Base-by-base conservation (phyloP, 306 rosid genomes). In the Cicer judaicum region DNA sequence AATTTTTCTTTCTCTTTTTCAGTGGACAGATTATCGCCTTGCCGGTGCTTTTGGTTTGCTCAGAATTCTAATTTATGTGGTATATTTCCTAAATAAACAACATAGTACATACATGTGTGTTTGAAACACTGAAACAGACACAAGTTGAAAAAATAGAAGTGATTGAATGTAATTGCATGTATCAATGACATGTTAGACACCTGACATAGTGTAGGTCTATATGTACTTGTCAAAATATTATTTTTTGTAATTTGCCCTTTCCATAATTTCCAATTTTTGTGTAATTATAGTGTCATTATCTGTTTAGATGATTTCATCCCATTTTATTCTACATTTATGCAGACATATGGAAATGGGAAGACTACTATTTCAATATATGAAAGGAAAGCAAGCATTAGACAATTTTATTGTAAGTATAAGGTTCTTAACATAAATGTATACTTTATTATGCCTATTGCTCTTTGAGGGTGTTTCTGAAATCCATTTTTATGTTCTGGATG, bases 1-100 rank as follows among this genome's bases (percentile, higher is more conserved):
- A 19, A 60, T 91, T 38, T 88, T 93, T 40, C 94, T 93, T 50
- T 91, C 87, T 81, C 96, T 93, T 70, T 88, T 93, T 77, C 97
- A 89, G 49, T 91, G 98, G 98, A 71, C 94, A 5, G 97, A 93
- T 75, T 93, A 88, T 65, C 82, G 84, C 54, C 87, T 93, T n/a
- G 97, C 98, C 29, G 91, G 94, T 50, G 91, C 90, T 41, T 86
- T 93, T 66, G 98, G 98, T 50, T 80, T 91, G 84, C 89, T 93
- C 5, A 90, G 97, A 74, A 73, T 93, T 76, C 91, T 89, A 69
- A 76, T 91, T 77, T 91, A 83, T 81, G 82, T 85, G 96, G 98
- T 93, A 88, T 55, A 63, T 52, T 42, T 50, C 34, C 71, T 76
- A 57, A 73, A 47, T 76, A 57, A 73, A 40, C 34, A 5, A 7